Conservation (phyloP, 2,329 filamentous ascomycete species). For the Microascus cirrosus region DNA sequence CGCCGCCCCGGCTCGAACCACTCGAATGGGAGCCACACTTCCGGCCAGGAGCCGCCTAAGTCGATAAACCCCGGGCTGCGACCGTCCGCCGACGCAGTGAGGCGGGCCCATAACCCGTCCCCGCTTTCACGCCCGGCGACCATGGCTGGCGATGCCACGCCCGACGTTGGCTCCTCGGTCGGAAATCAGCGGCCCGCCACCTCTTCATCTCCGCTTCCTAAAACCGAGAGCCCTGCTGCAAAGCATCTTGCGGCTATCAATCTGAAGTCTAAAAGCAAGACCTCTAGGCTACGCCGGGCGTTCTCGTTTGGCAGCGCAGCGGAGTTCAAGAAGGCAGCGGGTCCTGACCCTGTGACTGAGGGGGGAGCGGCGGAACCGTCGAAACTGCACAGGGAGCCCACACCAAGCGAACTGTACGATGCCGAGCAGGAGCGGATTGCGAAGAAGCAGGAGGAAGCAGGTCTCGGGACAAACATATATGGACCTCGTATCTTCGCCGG, state of each 20-base stretch:
- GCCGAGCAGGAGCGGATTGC: slow-evolving; percentile 87
- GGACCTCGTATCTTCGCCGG: slow-evolving; percentile 76
- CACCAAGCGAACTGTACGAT: slow-evolving; percentile 56
- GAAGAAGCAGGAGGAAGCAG: slow-evolving; percentile 81
- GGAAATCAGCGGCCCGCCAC: slow-evolving; percentile 13
- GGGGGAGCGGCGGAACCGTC: slow-evolving; percentile 24
- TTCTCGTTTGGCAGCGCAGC: slow-evolving; percentile 96
- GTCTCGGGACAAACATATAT: slow-evolving; percentile 90
- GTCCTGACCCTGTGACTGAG: slow-evolving; percentile 38
- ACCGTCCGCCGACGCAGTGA: slow-evolving; percentile 54
- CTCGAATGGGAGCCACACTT: not conserved
- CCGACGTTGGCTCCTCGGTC: slow-evolving; percentile 23
- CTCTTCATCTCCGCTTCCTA: slow-evolving; percentile 18
- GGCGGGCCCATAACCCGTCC: slow-evolving; percentile 56
- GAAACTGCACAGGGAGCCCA: slow-evolving; percentile 56
- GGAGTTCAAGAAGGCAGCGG: slow-evolving; percentile 69
- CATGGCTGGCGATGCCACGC: slow-evolving; percentile 43
- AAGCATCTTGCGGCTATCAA: slow-evolving; percentile 81
- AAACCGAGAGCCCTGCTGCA: slow-evolving; percentile 56
- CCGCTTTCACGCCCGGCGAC: slow-evolving; percentile 62
- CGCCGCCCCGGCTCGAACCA: slow-evolving; percentile 34
- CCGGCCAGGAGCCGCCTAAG: slow-evolving; percentile 37
- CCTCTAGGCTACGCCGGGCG: slow-evolving; percentile 72
- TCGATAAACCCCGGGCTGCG: slow-evolving; percentile 48
- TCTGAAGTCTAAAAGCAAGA: slow-evolving; percentile 76